phyloP scores from a whole-genome alignment of 2,329 filamentous ascomycete genomes.

The Xylaria sp. region DNA sequence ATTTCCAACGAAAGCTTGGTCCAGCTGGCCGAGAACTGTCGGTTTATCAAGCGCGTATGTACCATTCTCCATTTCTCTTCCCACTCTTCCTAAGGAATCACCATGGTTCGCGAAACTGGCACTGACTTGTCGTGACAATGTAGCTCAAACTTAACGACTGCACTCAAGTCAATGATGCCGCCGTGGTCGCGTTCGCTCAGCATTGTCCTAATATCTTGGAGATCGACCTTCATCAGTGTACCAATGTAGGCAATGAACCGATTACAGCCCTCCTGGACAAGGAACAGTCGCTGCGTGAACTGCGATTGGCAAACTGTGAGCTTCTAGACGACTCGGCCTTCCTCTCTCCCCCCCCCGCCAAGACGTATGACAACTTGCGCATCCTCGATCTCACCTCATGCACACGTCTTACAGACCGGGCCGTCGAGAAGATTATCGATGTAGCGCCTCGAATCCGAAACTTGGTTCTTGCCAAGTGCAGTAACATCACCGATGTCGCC shows the following conservation, averaged over 20 bases:
- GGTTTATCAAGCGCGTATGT: slow-evolving; percentile 77
- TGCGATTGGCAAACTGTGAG: slow-evolving; percentile 79
- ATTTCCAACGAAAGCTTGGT: slow-evolving; percentile 85
- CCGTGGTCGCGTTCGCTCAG: slow-evolving; percentile 78
- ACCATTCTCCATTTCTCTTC: neutral
- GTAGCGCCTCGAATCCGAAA: slow-evolving; percentile 85
- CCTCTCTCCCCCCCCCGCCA: slow-evolving; percentile 62
- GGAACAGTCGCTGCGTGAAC: slow-evolving; percentile 78
- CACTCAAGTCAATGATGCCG: slow-evolving; percentile 72
- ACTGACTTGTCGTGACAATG: slow-evolving; percentile 37
- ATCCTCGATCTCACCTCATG: slow-evolving; percentile 94
- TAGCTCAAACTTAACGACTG: slow-evolving; percentile 94
- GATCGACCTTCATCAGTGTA: slow-evolving; percentile 88
- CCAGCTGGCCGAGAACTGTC: slow-evolving; percentile 73
- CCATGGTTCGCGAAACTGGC: neutral
- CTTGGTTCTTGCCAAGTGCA: slow-evolving; percentile 89
- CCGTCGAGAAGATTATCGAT: slow-evolving; percentile 81
- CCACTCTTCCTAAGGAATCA: neutral
- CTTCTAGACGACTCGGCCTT: slow-evolving; percentile 87
- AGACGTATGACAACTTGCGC: slow-evolving; percentile 77
- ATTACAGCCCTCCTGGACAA: slow-evolving; percentile 74
- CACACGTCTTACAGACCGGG: slow-evolving; percentile 73
- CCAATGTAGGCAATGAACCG: slow-evolving; percentile 72
- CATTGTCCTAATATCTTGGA: slow-evolving; percentile 92
- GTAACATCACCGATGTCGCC: slow-evolving; percentile 82